Evolutionary conservation across 2,329 filamentous ascomycete species (phyloP), one percentile per base, ranked within the genome.

Genomic region (Penicillium sclerotigenum): DNA sequence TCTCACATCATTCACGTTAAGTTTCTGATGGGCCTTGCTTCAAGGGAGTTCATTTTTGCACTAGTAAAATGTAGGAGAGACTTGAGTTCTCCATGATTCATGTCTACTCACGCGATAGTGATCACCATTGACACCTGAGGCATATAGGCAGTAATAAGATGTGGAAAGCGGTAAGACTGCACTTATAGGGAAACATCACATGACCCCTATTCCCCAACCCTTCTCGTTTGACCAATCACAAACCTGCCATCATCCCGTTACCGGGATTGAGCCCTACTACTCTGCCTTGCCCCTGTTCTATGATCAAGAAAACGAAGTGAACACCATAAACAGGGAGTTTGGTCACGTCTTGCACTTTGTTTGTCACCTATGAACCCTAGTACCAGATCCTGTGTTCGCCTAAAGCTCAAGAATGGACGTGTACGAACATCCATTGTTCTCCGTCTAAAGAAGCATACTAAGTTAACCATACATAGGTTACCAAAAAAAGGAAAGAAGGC

Each of bases 401-500:
- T 11, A 37, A 42, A 9, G 2, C 22, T 40, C 13, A 31, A 29
- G 22, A 24, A 64, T 58, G 56, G 38, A 54, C 18, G 56, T 48
- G 63, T 65, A 63, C 9, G 45, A 47, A 52, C 20, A 22, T 29
- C 13, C 14, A 24, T 37, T 29, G 9, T n/a, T 41, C 8, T 18
- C 8, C 22, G 14, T 24, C 26, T 11, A 18, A 18, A 34, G 14
- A 24, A 50, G 13, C n/a, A 18, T 47, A 43, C 57, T 68, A 58
- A 68, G 34, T 36, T 55, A 52, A 47, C 26, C 2, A 29, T 20
- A 22, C 48, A 43, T 41, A 66, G 65, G 28, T 55, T 62, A 18
- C 40, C 62, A 24, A 63, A 65, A 36, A 71, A 68, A 57, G 66
- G 67, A 37, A 75, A 75, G 60, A 75, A 74, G 57, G 75, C 75